Conservation (phyloP, 1,284 basidiomycete genomes). For the Papiliotrema nemorosa region DNA sequence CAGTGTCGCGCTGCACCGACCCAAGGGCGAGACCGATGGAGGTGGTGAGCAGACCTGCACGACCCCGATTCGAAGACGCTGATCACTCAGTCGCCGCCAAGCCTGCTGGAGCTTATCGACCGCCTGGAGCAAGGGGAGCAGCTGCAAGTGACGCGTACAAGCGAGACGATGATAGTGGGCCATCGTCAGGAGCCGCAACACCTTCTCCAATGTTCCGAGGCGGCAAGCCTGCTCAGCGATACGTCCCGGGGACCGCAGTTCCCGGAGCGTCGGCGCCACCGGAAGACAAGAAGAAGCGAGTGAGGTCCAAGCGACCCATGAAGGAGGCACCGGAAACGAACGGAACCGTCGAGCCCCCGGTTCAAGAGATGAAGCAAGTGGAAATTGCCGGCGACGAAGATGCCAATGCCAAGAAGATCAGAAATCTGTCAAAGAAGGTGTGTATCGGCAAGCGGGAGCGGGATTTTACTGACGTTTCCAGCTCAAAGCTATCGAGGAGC, state of each 20-base stretch:
- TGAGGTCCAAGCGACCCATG: slow-evolving; percentile 57
- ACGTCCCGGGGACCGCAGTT: slow-evolving; percentile 66
- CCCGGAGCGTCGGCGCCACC: slow-evolving; percentile 32
- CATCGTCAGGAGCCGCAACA: slow-evolving; percentile 51
- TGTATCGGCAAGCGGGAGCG: background rate
- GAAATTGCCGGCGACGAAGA: slow-evolving; percentile 59
- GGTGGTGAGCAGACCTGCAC: slow-evolving; percentile 31
- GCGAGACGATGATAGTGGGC: slow-evolving; percentile 76
- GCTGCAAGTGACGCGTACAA: slow-evolving; percentile 81
- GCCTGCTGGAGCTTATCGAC: slow-evolving; percentile 77
- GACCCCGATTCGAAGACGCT: slow-evolving; percentile 24
- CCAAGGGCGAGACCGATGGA: slow-evolving; percentile 45
- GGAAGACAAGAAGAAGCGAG: slow-evolving; percentile 59
- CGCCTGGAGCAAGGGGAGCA: slow-evolving; percentile 84
- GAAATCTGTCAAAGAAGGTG: slow-evolving; percentile 92
- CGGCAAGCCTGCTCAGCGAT: slow-evolving; percentile 52
- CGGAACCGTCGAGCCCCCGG: slow-evolving; percentile 17
- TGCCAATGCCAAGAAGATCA: slow-evolving; percentile 80
- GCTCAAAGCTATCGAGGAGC: slow-evolving; percentile 92
- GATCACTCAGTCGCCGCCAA: slow-evolving; percentile 57
- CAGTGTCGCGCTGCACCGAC: slow-evolving; percentile 54
- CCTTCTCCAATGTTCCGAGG: slow-evolving; percentile 58
- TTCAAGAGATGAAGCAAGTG: slow-evolving; percentile 24
- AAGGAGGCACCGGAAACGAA: slow-evolving; percentile 48
- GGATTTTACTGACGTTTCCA: slow-evolving; percentile 43